Evolutionary conservation across 2,329 filamentous ascomycete genomes (phyloP).

Genomic region (Pyrenophora tritici-repentis): DNA sequence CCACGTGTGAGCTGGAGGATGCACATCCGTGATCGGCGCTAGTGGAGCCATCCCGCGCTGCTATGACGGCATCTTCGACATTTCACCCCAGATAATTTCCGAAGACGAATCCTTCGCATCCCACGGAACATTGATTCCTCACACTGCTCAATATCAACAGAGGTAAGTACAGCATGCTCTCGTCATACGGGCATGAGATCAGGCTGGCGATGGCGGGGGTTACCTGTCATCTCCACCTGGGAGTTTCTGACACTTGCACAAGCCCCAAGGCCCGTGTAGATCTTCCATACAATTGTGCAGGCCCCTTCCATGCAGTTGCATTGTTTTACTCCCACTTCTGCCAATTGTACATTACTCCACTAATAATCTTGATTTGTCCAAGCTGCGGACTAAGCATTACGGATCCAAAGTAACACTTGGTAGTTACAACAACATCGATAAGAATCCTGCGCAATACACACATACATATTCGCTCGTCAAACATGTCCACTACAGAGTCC

Average conservation of each 20-base stretch:
- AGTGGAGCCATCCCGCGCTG: constrained; percentile 9
- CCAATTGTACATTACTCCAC: too few species aligned
- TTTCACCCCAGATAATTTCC: neutral
- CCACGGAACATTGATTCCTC: neutral
- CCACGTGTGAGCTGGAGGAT: constrained; percentile 25
- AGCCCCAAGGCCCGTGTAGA: neutral
- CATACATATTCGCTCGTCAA: neutral
- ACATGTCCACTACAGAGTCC: constrained; percentile 36
- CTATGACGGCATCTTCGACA: constrained; percentile 28
- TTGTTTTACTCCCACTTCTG: too few species aligned
- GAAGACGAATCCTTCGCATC: neutral
- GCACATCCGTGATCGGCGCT: constrained; percentile 16
- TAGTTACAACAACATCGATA: too few species aligned
- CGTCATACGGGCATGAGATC: too few species aligned
- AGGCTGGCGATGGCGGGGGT: too few species aligned
- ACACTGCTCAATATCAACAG: too few species aligned
- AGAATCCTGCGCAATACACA: too few species aligned
- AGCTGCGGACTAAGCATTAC: too few species aligned
- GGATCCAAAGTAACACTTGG: too few species aligned
- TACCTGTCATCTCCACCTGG: neutral
- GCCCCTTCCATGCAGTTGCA: neutral
- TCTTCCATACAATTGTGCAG: too few species aligned
- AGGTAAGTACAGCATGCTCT: too few species aligned
- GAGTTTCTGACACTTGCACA: neutral
- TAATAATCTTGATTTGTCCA: too few species aligned